These are phyloP conservation scores for Cyanidiococcus yangmingshanensis DNA, from an alignment of 23 red algal genomes.

Conservation along the genomic window DNA sequence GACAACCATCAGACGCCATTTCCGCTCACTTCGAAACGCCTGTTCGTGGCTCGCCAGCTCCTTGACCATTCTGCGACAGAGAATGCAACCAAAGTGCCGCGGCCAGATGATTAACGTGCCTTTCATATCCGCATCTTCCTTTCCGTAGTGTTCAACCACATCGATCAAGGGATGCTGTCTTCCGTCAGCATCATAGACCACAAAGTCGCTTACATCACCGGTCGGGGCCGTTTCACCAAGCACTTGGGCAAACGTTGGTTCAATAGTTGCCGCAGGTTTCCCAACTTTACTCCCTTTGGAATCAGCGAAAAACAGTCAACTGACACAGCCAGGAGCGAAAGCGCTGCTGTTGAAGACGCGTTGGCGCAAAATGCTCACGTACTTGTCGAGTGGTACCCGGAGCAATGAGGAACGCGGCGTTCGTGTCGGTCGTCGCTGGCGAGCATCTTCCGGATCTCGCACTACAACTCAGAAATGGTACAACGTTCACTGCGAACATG, in stretches of 20 bases:
- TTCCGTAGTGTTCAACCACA: neutral
- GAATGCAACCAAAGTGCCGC: slow-evolving; percentile 26
- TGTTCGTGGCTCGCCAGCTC: neutral
- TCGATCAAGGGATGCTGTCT: neutral
- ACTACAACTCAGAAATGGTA: too few relatives aligned
- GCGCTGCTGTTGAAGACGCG: too few relatives aligned
- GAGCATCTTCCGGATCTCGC: too few relatives aligned
- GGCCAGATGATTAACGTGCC: slow-evolving; percentile 17
- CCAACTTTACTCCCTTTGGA: too few relatives aligned
- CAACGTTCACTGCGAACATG: too few relatives aligned
- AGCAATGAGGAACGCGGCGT: neutral
- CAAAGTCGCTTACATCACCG: neutral
- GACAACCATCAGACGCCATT: slow-evolving; percentile 2
- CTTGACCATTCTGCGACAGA: neutral
- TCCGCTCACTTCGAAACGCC: neutral
- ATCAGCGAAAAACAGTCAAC: neutral
- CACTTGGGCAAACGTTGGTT: neutral
- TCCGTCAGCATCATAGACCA: neutral
- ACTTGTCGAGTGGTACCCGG: too few relatives aligned
- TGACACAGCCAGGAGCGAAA: too few relatives aligned
- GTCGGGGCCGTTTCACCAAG: neutral
- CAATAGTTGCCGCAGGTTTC: too few relatives aligned
- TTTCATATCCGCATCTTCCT: neutral
- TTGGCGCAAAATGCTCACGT: too few relatives aligned
- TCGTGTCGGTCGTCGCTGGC: too few relatives aligned